Evolutionary conservation across 805 yeast genomes (phyloP).

Genomic region (Jamesozyma piceae): DNA sequence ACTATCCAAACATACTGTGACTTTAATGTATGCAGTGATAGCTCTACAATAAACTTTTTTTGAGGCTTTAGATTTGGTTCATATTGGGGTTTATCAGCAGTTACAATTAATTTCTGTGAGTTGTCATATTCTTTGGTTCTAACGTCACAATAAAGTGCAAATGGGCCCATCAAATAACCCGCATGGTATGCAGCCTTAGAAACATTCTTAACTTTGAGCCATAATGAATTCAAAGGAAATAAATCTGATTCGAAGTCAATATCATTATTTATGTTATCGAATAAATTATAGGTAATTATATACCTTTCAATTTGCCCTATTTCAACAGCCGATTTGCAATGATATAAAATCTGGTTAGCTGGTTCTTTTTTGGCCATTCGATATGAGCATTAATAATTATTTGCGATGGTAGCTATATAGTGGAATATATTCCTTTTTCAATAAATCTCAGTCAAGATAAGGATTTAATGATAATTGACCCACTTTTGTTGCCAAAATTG

Average conservation of each 20-base stretch:
- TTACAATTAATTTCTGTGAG: conserved; percentile 41
- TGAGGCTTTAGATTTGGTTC: conserved; percentile 66
- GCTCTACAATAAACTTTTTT: conserved; percentile 50
- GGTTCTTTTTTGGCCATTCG: not conserved
- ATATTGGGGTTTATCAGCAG: conserved; percentile 58
- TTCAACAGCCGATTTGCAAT: conserved; percentile 27
- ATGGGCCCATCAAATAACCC: conserved; percentile 70
- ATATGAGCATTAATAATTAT: not conserved
- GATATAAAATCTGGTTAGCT: conserved; percentile 2
- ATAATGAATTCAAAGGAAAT: conserved; percentile 28
- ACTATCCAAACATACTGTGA: conserved; percentile 54
- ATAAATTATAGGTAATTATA: conserved; percentile 14
- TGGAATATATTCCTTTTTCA: no score
- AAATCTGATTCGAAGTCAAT: not conserved
- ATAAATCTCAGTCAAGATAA: no score
- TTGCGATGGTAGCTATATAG: not conserved
- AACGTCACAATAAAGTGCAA: conserved; percentile 59
- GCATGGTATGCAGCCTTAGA: conserved; percentile 47
- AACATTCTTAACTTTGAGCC: conserved; percentile 51
- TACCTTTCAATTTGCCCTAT: conserved; percentile 55
- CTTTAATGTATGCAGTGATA: conserved; percentile 54
- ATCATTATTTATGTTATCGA: not conserved
- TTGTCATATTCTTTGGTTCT: conserved; percentile 45
- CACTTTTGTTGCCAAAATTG: no score
- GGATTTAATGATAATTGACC: no score